A percentile compares a stretch with the other conserved stretches of the same genome.
These are phyloP conservation scores for Fusarium haematococcum DNA, from an alignment of 2,329 filamentous ascomycete species.

Conservation along the genomic window DNA sequence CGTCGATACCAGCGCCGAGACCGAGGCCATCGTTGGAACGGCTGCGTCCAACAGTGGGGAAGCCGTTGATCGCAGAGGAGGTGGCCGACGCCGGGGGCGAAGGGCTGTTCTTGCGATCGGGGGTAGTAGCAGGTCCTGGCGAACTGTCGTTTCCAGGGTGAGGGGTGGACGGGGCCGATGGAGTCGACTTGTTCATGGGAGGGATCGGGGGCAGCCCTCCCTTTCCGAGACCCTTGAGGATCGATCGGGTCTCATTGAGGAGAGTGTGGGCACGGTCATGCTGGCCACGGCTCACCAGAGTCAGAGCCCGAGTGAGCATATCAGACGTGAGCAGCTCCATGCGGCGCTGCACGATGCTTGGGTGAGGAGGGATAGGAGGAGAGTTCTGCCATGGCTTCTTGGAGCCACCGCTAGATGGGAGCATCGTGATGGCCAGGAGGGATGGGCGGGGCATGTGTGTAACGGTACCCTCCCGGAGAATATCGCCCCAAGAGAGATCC, in stretches of 20 bases:
- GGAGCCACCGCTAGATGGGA: slow-evolving; percentile 74
- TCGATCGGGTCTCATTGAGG: slow-evolving; percentile 91
- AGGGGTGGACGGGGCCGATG: slow-evolving; percentile 59
- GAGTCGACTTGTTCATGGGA: slow-evolving; percentile 60
- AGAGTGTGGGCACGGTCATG: slow-evolving; percentile 95
- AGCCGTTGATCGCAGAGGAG: slow-evolving; percentile 55
- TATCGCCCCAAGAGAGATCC: slow-evolving; percentile 92
- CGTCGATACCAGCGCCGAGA: slow-evolving; percentile 82
- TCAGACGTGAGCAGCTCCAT: slow-evolving; percentile 99
- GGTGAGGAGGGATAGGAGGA: slow-evolving; percentile 93
- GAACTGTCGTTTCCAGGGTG: slow-evolving; percentile 59
- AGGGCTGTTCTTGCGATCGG: slow-evolving; percentile 67
- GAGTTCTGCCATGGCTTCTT: slow-evolving; percentile 74
- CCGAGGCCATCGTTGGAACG: slow-evolving; percentile 69
- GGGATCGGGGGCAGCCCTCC: slow-evolving; percentile 92
- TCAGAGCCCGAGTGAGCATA: slow-evolving; percentile 94
- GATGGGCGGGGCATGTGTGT: slow-evolving; percentile 91
- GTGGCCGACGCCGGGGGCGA: slow-evolving; percentile 64
- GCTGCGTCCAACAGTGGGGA: slow-evolving; percentile 61
- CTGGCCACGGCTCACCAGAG: slow-evolving; percentile 89
- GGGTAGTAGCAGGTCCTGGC: slow-evolving; percentile 58
- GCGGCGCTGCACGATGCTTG: slow-evolving; percentile 91
- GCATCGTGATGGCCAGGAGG: slow-evolving; percentile 93
- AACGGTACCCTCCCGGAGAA: slow-evolving; percentile 87
- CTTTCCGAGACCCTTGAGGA: slow-evolving; percentile 95